Evolutionary conservation across 1,284 basidiomycete genomes (phyloP).

Genomic region (Naganishia sp.): DNA sequence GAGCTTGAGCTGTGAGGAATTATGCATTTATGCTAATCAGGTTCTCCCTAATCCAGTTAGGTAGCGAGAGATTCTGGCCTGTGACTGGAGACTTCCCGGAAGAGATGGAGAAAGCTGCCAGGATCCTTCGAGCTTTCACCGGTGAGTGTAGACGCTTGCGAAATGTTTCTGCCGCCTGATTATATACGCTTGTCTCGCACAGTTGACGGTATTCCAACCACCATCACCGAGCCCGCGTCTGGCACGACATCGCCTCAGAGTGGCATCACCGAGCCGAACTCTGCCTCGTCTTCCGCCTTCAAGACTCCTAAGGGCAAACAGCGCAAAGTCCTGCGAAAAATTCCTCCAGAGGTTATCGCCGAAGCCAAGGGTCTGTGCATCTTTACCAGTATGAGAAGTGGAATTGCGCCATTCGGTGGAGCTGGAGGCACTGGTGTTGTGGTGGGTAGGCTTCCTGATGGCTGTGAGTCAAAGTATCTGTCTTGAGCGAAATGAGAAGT

Average conservation of each 20-base stretch:
- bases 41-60: slow-evolving; percentile 38
- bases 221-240: background rate
- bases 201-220: slow-evolving; percentile 14
- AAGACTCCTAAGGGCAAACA: slow-evolving; percentile 17
- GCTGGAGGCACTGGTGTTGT: slow-evolving; percentile 58
- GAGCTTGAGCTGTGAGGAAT: slow-evolving; percentile 1
- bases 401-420: slow-evolving; percentile 59
- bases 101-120: slow-evolving; percentile 58
- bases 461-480: slow-evolving; percentile 44
- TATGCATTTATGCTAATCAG: background rate
- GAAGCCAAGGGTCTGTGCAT: slow-evolving; percentile 56
- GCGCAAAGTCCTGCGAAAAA: slow-evolving; percentile 56
- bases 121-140: slow-evolving; percentile 57
- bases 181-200: too few relatives aligned
- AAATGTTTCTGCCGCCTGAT: too few relatives aligned
- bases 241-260: background rate
- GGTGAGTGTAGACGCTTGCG: slow-evolving; percentile 41
- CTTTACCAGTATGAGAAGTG: slow-evolving; percentile 57
- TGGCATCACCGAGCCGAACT: background rate
- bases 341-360: slow-evolving; percentile 57
- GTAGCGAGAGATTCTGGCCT: slow-evolving; percentile 60
- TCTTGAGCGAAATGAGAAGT: too few relatives aligned
- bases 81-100: slow-evolving; percentile 56
- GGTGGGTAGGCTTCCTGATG: slow-evolving; percentile 54
- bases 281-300: background rate